These are phyloP conservation scores for Malus fusca DNA, from an alignment of 306 rosid genomes.

Conservation along the genomic window DNA sequence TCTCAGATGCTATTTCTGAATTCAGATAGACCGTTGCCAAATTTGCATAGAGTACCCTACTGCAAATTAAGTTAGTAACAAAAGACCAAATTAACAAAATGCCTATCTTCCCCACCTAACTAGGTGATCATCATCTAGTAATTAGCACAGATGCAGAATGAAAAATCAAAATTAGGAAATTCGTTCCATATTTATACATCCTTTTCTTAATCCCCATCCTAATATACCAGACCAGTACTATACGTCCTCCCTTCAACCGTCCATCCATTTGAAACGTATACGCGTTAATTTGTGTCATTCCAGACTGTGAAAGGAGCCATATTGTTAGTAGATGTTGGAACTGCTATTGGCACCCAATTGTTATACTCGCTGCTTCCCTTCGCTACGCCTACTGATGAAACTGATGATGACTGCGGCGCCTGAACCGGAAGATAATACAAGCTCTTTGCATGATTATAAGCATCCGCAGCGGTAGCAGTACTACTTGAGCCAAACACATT, in stretches of 20 bases:
- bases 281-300: conserved; percentile 35
- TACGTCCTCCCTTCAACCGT: not conserved
- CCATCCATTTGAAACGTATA: not conserved
- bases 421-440: conserved; percentile 34
- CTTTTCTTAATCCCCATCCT: not conserved
- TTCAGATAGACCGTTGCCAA: conserved; percentile 16
- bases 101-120: conserved; percentile 4
- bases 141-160: not conserved
- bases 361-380: conserved; percentile 23
- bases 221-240: not conserved
- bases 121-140: not conserved
- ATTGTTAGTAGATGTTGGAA: conserved; percentile 31
- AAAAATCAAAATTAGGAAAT: not conserved
- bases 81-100: not conserved
- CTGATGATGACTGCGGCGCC: conserved; percentile 21
- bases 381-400: not conserved
- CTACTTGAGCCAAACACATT: conserved; percentile 27
- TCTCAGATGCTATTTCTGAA: conserved; percentile 30
- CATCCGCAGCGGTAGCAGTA: not conserved
- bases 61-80: conserved; percentile 2
- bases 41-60: not conserved
- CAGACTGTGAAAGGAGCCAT: conserved; percentile 54
- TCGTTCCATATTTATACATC: not conserved
- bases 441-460: conserved; percentile 40
- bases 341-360: conserved; percentile 64